Percentiles rank a stretch among this genome's conserved stretches.
These are phyloP conservation scores for Phytopythium litorale DNA, from an alignment of 352 stramenopile species.

Conservation along the genomic window DNA sequence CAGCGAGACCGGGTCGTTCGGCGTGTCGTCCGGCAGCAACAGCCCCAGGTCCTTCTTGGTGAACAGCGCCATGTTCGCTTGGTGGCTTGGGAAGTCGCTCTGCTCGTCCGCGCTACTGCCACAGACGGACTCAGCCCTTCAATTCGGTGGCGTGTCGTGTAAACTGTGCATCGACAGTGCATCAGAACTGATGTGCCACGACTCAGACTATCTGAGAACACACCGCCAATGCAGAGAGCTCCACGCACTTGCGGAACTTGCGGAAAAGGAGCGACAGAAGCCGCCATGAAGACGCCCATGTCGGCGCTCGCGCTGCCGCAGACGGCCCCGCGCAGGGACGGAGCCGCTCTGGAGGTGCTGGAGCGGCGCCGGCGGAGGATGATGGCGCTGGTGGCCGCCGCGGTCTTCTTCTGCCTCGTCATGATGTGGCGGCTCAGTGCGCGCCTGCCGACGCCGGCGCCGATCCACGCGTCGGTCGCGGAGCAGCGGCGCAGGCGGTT, in stretches of 20 bases:
- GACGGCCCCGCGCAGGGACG: slow-evolving; percentile 18
- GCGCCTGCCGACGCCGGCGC: slow-evolving; percentile 23
- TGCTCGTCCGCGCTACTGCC: background rate
- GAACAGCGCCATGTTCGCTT: slow-evolving; percentile 66
- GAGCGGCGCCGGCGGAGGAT: slow-evolving; percentile 16
- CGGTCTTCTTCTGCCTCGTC: slow-evolving; percentile 33
- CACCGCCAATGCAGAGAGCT: background rate
- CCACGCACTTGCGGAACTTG: slow-evolving; percentile 3
- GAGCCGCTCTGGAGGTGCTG: slow-evolving; percentile 1
- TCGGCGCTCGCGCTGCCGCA: slow-evolving; percentile 50
- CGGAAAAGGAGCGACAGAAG: background rate
- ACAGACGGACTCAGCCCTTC: background rate
- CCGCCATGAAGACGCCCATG: slow-evolving; percentile 41
- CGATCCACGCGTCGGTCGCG: slow-evolving; percentile 21
- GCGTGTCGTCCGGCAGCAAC: slow-evolving; percentile 75
- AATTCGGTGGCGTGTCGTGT: background rate
- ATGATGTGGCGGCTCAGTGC: slow-evolving; percentile 38
- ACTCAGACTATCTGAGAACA: background rate
- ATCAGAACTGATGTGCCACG: background rate
- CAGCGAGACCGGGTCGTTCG: slow-evolving; percentile 74
- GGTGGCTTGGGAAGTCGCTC: background rate
- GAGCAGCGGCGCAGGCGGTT: slow-evolving; percentile 16
- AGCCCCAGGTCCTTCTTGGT: slow-evolving; percentile 85
- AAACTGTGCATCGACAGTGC: background rate
- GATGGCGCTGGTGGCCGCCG: slow-evolving; percentile 15